Evolutionary conservation across 345 rosid species (phyloP).

Genomic region (Pistacia atlantica): DNA sequence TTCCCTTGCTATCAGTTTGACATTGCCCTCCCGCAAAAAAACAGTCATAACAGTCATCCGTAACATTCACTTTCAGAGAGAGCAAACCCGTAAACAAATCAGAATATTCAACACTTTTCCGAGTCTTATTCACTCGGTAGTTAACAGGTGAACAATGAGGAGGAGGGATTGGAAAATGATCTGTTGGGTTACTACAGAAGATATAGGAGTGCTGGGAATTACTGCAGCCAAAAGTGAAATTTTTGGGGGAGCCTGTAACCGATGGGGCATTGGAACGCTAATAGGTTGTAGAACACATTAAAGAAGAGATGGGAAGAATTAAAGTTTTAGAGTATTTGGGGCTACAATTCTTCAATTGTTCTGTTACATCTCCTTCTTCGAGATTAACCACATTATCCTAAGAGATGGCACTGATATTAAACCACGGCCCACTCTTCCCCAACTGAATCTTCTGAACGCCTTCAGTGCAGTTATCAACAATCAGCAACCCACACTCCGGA

Average conservation of each 20-base stretch:
- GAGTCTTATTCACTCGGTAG: conserved; percentile 20
- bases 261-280: too few species aligned
- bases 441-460: conserved; percentile 32
- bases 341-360: too few species aligned
- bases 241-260: too few species aligned
- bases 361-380: conserved; percentile 4
- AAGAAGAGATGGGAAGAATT: too few species aligned
- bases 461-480: conserved; percentile 28
- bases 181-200: neutral
- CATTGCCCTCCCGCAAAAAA: conserved; percentile 12
- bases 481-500: conserved; percentile 35
- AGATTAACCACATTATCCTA: conserved; percentile 30
- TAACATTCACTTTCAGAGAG: neutral
- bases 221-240: too few species aligned
- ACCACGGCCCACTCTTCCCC: conserved; percentile 27
- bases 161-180: neutral
- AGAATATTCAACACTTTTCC: neutral
- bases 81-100: conserved; percentile 19
- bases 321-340: too few species aligned
- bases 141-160: conserved; percentile 28
- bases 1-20: neutral
- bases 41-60: neutral
- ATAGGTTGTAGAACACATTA: too few species aligned
- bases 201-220: neutral
- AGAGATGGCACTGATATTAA: conserved; percentile 25